Evolutionary conservation across 169 alveolate genomes (phyloP).

Genomic region (Babesia bigemina): DNA sequence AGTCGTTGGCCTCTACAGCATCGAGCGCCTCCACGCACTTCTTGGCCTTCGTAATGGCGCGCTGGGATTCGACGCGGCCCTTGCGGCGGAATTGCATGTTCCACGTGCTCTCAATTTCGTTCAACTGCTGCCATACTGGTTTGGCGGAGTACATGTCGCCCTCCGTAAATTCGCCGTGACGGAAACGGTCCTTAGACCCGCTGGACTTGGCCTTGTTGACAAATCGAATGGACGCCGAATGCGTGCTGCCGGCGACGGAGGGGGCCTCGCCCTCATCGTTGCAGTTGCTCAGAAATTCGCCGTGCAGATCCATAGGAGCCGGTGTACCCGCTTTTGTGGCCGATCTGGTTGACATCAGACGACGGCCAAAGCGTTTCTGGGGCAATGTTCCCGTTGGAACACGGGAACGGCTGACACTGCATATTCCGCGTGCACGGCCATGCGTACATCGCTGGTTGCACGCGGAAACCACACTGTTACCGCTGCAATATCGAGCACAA

Average conservation of each 20-base stretch:
- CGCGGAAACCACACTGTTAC: too few relatives aligned
- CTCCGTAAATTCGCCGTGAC: slow-evolving; percentile 24
- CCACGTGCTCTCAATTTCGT: slow-evolving; percentile 63
- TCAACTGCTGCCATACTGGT: slow-evolving; percentile 71
- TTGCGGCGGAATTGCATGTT: slow-evolving; percentile 50
- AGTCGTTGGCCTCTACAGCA: slow-evolving; percentile 33
- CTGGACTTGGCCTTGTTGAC: not conserved
- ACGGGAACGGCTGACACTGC: too few relatives aligned
- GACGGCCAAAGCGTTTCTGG: too few relatives aligned
- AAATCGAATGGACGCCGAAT: slow-evolving; percentile 3
- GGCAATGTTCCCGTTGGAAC: too few relatives aligned
- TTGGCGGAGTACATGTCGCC: slow-evolving; percentile 66
- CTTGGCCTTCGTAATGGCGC: slow-evolving; percentile 61
- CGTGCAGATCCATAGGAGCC: slow-evolving; percentile 17
- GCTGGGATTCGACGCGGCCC: slow-evolving; percentile 49
- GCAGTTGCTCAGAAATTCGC: slow-evolving; percentile 44
- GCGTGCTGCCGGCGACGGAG: not conserved
- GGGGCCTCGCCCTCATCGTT: not conserved
- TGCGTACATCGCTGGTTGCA: too few relatives aligned
- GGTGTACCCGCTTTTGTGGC: not conserved
- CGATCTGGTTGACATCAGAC: too few relatives aligned
- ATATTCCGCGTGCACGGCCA: too few relatives aligned
- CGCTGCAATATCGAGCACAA: too few relatives aligned
- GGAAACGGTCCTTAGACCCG: slow-evolving; percentile 35
- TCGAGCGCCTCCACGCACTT: slow-evolving; percentile 53